phyloP scores from a whole-genome alignment of 2,329 filamentous ascomycete species.

The Phoma sp. region DNA sequence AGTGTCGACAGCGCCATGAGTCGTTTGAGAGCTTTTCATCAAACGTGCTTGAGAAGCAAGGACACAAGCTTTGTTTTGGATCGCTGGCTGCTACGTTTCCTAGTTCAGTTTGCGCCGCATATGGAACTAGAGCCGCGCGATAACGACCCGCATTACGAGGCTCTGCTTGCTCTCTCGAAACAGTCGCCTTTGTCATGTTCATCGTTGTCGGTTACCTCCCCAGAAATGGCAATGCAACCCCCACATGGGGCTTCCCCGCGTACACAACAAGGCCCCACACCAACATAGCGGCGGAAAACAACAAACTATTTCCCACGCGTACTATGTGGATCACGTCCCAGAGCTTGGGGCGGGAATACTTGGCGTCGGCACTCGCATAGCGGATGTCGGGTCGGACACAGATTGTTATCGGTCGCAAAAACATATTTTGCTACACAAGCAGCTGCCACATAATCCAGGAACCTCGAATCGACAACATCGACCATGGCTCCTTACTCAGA shows the following conservation, averaged over 20 bases:
- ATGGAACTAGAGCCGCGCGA: conserved; percentile 37
- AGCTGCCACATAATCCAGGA: background rate
- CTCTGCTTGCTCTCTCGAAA: conserved; percentile 30
- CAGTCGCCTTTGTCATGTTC: conserved; percentile 35
- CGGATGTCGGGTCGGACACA: conserved; percentile 6
- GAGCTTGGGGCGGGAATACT: conserved; percentile 8
- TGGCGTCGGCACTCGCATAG: conserved; percentile 12
- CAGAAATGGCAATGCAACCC: conserved; percentile 10
- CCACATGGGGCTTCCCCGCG: conserved; percentile 15
- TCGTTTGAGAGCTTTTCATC: conserved; percentile 34
- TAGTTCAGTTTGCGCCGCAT: conserved; percentile 36
- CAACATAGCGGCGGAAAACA: conserved; percentile 32
- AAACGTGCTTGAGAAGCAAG: conserved; percentile 34
- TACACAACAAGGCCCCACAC: conserved; percentile 10
- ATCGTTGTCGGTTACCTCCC: conserved; percentile 24
- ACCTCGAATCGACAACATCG: background rate
- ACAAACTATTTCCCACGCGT: conserved; percentile 15
- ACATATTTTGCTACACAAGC: conserved; percentile 3
- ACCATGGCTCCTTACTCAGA: conserved; percentile 21
- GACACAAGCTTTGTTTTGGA: conserved; percentile 38
- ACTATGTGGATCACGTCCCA: conserved; percentile 9
- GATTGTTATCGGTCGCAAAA: conserved; percentile 4
- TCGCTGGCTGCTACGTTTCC: conserved; percentile 33
- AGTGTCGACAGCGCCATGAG: conserved; percentile 37
- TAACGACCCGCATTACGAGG: conserved; percentile 35